Base-by-base conservation (phyloP, 2,329 filamentous ascomycete genomes). In the Aspergillus ruber region DNA sequence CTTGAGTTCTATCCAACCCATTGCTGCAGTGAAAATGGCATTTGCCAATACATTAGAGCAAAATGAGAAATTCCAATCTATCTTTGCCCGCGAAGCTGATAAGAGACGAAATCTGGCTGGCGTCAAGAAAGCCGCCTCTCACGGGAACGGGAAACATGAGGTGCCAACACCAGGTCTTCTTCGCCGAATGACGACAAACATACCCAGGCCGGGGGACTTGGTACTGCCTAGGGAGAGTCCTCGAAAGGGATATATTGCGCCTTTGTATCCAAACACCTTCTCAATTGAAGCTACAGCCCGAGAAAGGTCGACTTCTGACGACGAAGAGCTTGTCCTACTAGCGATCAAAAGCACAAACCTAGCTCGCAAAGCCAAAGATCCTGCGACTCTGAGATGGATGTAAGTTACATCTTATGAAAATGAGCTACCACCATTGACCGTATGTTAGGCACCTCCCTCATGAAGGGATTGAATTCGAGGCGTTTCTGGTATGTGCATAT, bases 381-480 rank as follows among this genome's bases (percentile, higher is more conserved):
- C 49, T 57, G 23, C 59, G 58, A 48, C 53, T 63, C 52, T 60
- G 60, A 43, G 60, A 63, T 46, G 45, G 45, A 46, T 46, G 45
- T 46, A 46, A 42, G 45, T 15, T 18, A 10, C 27, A 6, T 43
- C 1, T 38, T 43, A 38, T 9, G 35, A 38, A 18, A 5, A 6
- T 38, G 12, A 15, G 6, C 10, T 38, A 8, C 18, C 35, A 38
- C 15, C 35, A 9, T 13, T 38, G 6, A 38, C 13, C 25, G 18
- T 4, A 15, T 12, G 18, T 18, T 8, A 38, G 35, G 35, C 35
- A 38, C 10, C 35, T 38, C 4, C 18, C 35, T 4, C n/a, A 15
- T 38, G 35, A 18, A 12, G 35, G 18, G 35, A 38, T 38, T 13
- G 35, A 38, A 15, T 18, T 38, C 35, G n/a, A 15, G 7, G 10